Percentiles rank a stretch among this genome's conserved stretches.
These are phyloP conservation scores for Pleodorina starrii DNA, from an alignment of 139 green algal genomes.

Conservation along the genomic window DNA sequence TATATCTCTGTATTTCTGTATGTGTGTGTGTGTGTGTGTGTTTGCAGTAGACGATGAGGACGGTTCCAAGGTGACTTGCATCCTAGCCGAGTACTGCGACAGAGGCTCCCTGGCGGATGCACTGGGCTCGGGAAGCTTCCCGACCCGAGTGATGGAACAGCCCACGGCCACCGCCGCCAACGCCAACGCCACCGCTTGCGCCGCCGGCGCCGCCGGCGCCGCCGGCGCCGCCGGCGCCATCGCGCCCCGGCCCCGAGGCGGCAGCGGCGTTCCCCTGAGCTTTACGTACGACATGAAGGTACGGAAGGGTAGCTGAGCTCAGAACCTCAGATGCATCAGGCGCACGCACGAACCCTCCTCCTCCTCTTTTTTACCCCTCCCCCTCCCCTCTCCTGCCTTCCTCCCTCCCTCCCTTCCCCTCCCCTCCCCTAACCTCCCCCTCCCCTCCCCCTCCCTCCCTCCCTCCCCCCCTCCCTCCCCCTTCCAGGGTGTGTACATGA, in stretches of 20 bases:
- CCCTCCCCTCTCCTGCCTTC: not conserved
- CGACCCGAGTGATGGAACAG: not conserved
- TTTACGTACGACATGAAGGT: slow-evolving; percentile 1
- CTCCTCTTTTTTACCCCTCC: not conserved
- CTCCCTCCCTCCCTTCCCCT: not conserved
- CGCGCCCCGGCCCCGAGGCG: not conserved
- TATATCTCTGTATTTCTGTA: too few relatives aligned
- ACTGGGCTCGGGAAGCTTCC: not conserved
- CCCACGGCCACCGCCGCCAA: too few relatives aligned
- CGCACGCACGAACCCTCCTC: too few relatives aligned
- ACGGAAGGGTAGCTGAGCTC: too few relatives aligned
- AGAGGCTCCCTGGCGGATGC: not conserved
- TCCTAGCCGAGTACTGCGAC: slow-evolving; percentile 41
- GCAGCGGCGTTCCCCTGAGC: not conserved
- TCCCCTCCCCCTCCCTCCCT: not conserved
- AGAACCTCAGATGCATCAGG: too few relatives aligned
- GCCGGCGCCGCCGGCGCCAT: not conserved
- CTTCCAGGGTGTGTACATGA: slow-evolving; percentile 26
- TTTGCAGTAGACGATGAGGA: too few relatives aligned
- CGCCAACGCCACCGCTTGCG: too few relatives aligned
- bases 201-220: not conserved
- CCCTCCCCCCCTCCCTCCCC: not conserved
- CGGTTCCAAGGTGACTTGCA: slow-evolving; percentile 23
- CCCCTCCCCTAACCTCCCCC: too few relatives aligned
- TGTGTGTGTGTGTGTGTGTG: too few relatives aligned